A percentile compares a stretch with the other conserved stretches of the same genome.
phyloP scores from a whole-genome alignment of 2,329 filamentous ascomycete genomes.

The Colletotrichum lindemuthianum region DNA sequence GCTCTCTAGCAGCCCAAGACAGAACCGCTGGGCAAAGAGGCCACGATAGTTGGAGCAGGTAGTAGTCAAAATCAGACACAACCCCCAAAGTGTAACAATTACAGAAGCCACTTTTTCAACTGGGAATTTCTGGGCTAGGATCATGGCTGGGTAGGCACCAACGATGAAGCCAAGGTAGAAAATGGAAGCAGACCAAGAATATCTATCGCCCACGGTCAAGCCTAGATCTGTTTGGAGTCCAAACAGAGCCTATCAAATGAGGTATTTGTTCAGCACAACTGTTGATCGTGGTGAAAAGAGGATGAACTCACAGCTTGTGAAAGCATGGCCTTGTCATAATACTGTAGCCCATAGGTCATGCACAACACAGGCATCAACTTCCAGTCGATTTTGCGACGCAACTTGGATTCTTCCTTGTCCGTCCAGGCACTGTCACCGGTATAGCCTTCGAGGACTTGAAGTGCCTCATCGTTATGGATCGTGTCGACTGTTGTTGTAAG shows the following conservation, averaged over 20 bases:
- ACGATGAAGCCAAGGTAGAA: constrained; percentile 47
- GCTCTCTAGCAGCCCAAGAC: constrained; percentile 49
- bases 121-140: constrained; percentile 43
- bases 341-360: constrained; percentile 45
- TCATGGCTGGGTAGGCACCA: constrained; percentile 45
- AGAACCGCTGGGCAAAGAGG: constrained; percentile 48
- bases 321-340: constrained; percentile 40
- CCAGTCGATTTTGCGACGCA: constrained; percentile 54
- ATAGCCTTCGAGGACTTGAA: constrained; percentile 53
- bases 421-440: constrained; percentile 54
- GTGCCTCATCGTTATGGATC: constrained; percentile 50
- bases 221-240: constrained; percentile 42
- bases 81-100: constrained; percentile 45
- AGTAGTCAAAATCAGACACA: constrained; percentile 44
- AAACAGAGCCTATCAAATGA: constrained; percentile 38
- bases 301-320: constrained; percentile 48
- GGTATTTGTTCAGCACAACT: constrained; percentile 53
- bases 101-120: constrained; percentile 42
- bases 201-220: constrained; percentile 41
- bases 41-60: constrained; percentile 44
- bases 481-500: constrained; percentile 42
- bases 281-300: constrained; percentile 34
- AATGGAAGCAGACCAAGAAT: constrained; percentile 45
- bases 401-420: constrained; percentile 51
- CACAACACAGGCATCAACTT: constrained; percentile 53